phyloP scores from a whole-genome alignment of 192 early-diverging fungal genomes.

The Jimgerdemannia lactiflua region DNA sequence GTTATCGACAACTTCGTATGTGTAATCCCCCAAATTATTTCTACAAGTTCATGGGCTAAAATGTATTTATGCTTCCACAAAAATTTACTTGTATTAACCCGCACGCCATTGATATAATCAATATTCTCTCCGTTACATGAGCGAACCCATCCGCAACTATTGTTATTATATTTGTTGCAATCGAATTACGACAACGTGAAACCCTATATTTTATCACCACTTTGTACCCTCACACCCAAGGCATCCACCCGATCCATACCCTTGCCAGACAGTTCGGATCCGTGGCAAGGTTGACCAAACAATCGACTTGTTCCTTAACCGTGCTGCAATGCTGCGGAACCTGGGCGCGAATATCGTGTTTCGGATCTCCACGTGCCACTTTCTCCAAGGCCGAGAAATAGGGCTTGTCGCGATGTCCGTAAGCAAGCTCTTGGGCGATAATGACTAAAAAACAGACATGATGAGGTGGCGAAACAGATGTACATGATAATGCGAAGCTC shows the following conservation, averaged over 20 bases:
- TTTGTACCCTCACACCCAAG: slow-evolving; percentile 39
- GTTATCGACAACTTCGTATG: too few relatives aligned
- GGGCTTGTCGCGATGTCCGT: slow-evolving; percentile 58
- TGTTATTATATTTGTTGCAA: background rate
- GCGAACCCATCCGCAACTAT: too few relatives aligned
- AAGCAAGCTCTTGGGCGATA: slow-evolving; percentile 48
- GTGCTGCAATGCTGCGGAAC: slow-evolving; percentile 39
- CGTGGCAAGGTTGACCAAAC: slow-evolving; percentile 72
- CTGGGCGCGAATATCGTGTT: slow-evolving; percentile 40
- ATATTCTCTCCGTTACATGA: too few relatives aligned
- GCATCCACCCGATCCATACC: slow-evolving; percentile 66
- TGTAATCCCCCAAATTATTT: too few relatives aligned
- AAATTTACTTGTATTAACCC: too few relatives aligned
- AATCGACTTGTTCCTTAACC: slow-evolving; percentile 67
- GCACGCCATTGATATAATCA: too few relatives aligned
- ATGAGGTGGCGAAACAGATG: too few relatives aligned
- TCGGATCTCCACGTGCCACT: slow-evolving; percentile 47
- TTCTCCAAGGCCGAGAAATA: slow-evolving; percentile 44
- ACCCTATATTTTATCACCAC: background rate
- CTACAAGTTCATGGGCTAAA: too few relatives aligned
- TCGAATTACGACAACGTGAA: background rate
- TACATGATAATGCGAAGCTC: background rate
- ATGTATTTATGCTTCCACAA: too few relatives aligned
- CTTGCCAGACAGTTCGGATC: slow-evolving; percentile 65
- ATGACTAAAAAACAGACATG: slow-evolving; percentile 31